Base-by-base conservation (phyloP, 345 rosid genomes). In the Punica granatum region DNA sequence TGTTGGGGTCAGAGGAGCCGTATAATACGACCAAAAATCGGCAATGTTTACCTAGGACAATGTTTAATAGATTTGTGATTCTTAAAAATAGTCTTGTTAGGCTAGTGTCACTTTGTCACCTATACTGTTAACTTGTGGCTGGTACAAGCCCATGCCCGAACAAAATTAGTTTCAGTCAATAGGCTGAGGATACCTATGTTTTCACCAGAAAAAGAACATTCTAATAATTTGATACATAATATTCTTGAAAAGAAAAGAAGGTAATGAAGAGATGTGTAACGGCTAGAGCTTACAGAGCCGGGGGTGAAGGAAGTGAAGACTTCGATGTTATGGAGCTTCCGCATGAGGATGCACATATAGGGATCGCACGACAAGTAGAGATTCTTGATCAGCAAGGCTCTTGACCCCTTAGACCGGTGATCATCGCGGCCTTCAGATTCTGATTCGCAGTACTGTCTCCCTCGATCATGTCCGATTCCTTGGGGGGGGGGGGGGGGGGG, bases 331-430 rank as follows among this genome's bases (percentile, higher is more conserved):
- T 72, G 25, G 64, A 69, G 65, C 72, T 72, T 72, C 6, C 60
- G 41, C 86, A 83, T 80, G 43, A 75, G 85, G 44, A 6, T 7
- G 15, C 86, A 19, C 83, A 75, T 83, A 70, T 81, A 83, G 19
- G 88, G 88, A 70, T 81, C 86, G 23, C 88, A 86, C 3, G 88
- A 83, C 64, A 82, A 43, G 64, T 79, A 87, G 44, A 84, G 83
- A 72, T 87, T 87, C 82, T 84, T 87, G 60, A 82, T 77, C 37
- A 83, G 63, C 25, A 84, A 62, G 1, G 81, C 73, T 19, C 6
- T 37, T 37, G 41, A 37, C 11, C 68, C 75, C 0, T 48, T 67
- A 1, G 73, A 67, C 0, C 75, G 81, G 25, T 69, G 67, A 9
- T 79, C 78, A 3, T 7, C 53, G 53, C 23, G n/a, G 53, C 23